phyloP scores from a whole-genome alignment of 306 rosid genomes.

The Glycyrrhiza uralensis region DNA sequence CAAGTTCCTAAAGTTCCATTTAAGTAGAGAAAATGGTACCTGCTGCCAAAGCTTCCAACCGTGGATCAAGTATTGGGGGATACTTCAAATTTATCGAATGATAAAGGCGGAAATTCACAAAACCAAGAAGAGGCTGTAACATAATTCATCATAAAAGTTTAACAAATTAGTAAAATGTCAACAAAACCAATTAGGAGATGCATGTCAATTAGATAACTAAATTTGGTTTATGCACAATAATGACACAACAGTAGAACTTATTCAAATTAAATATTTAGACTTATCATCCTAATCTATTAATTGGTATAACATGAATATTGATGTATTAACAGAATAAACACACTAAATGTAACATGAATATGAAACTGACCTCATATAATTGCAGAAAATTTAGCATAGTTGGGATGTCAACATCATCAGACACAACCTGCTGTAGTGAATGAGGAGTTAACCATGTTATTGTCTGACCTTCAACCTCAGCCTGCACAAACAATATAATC shows the following conservation, averaged over 20 bases:
- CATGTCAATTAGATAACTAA: background rate
- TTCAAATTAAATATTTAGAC: background rate
- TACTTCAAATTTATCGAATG: slow-evolving; percentile 75
- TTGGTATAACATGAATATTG: background rate
- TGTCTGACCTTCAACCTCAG: slow-evolving; percentile 75
- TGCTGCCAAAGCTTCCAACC: slow-evolving; percentile 76
- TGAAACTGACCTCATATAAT: slow-evolving; percentile 63
- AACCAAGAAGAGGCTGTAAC: slow-evolving; percentile 70
- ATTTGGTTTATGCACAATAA: background rate
- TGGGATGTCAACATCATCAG: slow-evolving; percentile 69
- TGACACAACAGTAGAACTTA: background rate
- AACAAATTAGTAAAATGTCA: background rate
- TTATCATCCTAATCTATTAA: background rate
- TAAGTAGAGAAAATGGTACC: slow-evolving; percentile 36
- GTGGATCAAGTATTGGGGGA: slow-evolving; percentile 82
- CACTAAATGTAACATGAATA: background rate
- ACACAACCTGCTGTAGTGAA: slow-evolving; percentile 80
- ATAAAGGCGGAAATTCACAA: slow-evolving; percentile 73
- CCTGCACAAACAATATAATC: slow-evolving; percentile 47
- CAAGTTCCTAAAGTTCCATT: background rate
- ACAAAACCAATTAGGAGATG: background rate
- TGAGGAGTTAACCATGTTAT: slow-evolving; percentile 94
- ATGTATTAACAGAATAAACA: background rate
- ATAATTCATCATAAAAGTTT: background rate
- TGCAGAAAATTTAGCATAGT: slow-evolving; percentile 77